Base-by-base conservation (phyloP, 2,329 filamentous ascomycete genomes). In the Phialophora macrospora region DNA sequence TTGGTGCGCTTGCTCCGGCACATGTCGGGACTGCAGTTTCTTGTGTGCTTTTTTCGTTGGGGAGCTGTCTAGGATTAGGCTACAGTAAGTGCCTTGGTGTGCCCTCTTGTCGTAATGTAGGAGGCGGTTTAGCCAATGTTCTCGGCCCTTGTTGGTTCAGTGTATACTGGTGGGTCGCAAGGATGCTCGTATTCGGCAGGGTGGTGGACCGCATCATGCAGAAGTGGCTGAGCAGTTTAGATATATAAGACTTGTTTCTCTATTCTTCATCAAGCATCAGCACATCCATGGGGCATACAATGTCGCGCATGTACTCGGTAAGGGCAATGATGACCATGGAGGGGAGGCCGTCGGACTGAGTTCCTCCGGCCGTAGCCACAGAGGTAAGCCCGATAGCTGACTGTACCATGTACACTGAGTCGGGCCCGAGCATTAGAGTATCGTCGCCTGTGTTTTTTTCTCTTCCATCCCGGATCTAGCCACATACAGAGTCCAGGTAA, bases 1-100 rank as follows among this genome's bases (percentile, higher is more conserved):
- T 49, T 49, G 24, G n/a, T 49, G 46, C 46, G 46, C 46, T 49
- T 49, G 7, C 46, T 49, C 9, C 46, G 46, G 20, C 46, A 49
- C 46, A 49, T 49, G 17, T 41, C 17, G 38, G 4, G 17, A 17
- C 30, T 2, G 1, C 30, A 9, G 12, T 41, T 7, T 41, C 14
- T 17, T 41, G 17, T 41, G 38, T 17, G 38, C 4, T 41, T 17
- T 41, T 17, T 3, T 17, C 5, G 38, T 41, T 17, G 4, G 38
- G 14, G 38, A 41, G 38, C 38, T 4, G 12, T 38, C 34, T 38
- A 17, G 34, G 1, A 38, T 17, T 17, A 41, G 17, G 38, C 8
- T 6, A 24, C 24, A 24, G 24, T 24, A 7, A n/a, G 38, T 41
- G 9, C 14, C 38, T 41, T 41, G 4, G 38, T 41, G 38, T 41